Conservation (phyloP, 2,329 filamentous ascomycete species). For the Sporothrix mexicana region DNA sequence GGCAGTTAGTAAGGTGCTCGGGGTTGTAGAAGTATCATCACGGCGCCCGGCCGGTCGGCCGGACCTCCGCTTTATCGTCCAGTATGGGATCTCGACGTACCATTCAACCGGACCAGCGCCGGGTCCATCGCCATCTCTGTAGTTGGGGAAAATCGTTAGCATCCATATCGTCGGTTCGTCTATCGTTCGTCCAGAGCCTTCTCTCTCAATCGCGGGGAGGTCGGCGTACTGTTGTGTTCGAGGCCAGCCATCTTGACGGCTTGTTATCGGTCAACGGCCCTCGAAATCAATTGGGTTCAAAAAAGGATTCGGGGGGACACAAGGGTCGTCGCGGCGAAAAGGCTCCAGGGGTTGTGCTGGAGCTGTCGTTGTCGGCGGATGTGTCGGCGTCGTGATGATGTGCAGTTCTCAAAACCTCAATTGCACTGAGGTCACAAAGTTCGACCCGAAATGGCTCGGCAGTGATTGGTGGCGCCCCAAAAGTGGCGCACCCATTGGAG, state of each 20-base stretch:
- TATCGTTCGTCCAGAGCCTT: not conserved
- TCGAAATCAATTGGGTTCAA: not conserved
- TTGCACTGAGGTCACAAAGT: conserved; percentile 19
- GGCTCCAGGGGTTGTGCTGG: not conserved
- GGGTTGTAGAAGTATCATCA: conserved; percentile 32
- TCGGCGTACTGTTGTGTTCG: conserved; percentile 50
- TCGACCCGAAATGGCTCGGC: conserved; percentile 35
- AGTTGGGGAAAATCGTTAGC: conserved; percentile 30
- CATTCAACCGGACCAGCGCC: conserved; percentile 53
- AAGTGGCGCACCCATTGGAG: not conserved
- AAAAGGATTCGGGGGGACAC: not conserved
- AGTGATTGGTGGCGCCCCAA: conserved; percentile 36
- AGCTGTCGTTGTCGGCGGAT: not conserved
- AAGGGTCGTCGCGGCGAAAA: not conserved
- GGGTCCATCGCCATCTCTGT: conserved; percentile 56
- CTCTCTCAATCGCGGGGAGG: not conserved
- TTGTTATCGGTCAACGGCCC: conserved; percentile 30
- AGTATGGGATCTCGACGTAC: conserved; percentile 45
- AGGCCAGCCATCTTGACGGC: conserved; percentile 52
- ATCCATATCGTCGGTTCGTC: not conserved
- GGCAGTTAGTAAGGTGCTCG: not conserved
- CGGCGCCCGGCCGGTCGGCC: not conserved
- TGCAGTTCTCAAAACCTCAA: not conserved
- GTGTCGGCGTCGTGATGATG: not conserved
- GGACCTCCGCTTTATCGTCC: not conserved